These are phyloP conservation scores for Moesziomyces antarcticus DNA, from an alignment of 1,284 basidiomycete genomes.

Conservation along the genomic window DNA sequence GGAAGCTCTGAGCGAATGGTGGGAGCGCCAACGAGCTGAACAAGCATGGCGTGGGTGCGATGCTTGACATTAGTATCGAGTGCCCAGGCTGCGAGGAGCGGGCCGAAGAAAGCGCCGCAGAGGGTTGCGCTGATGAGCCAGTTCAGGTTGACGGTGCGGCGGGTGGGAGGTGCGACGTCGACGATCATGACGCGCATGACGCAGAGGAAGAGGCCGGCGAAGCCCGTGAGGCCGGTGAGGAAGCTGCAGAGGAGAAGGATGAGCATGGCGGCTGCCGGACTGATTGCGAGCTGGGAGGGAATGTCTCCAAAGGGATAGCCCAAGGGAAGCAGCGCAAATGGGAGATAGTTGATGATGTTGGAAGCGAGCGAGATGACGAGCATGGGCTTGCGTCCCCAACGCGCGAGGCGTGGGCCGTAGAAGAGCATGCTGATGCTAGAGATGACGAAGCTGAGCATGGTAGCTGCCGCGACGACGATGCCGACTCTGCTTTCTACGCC, in stretches of 20 bases:
- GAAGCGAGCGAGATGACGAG: conserved; percentile 35
- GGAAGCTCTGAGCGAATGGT: conserved; percentile 18
- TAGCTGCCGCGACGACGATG: conserved; percentile 35
- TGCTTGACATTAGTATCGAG: conserved; percentile 27
- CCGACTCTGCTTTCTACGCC: conserved; percentile 47
- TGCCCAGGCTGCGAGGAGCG: conserved; percentile 41
- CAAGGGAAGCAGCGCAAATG: conserved; percentile 37
- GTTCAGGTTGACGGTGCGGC: conserved; percentile 32
- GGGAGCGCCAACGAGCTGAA: not conserved
- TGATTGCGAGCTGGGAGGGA: conserved; percentile 28
- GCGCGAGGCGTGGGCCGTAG: conserved; percentile 39
- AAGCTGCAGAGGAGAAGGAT: conserved; percentile 37
- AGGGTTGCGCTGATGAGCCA: conserved; percentile 45
- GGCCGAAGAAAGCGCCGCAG: conserved; percentile 41
- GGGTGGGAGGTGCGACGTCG: conserved; percentile 37
- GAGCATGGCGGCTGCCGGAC: conserved; percentile 28
- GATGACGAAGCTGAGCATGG: conserved; percentile 40
- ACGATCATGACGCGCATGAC: conserved; percentile 43
- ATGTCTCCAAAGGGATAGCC: conserved; percentile 41
- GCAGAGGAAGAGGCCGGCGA: conserved; percentile 33
- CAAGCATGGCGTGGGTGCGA: conserved; percentile 3
- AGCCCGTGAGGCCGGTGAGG: conserved; percentile 36
- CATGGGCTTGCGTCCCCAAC: conserved; percentile 46
- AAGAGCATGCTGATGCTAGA: conserved; percentile 48
- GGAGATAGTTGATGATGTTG: conserved; percentile 44